Evolutionary conservation across 1,284 basidiomycete genomes (phyloP), one percentile per base, ranked within the genome.

Genomic region (Omphalotus olearius): DNA sequence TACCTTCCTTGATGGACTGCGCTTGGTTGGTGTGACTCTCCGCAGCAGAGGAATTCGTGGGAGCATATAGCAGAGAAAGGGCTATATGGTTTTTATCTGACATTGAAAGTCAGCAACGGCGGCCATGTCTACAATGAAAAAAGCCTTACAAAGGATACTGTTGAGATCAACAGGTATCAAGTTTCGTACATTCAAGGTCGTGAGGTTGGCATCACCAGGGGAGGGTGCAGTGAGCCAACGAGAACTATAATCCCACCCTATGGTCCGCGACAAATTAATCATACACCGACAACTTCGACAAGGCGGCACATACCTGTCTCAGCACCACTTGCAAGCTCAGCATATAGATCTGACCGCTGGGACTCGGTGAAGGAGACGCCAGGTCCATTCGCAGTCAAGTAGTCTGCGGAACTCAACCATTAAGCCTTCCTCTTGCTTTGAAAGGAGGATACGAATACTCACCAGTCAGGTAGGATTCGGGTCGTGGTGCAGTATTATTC

Each of bases 291-390:
- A 10, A 47, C 11, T 18, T 6, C 30, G 35, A 48, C 36, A 28
- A 18, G n/a, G 6, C 4, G 13, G 17, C 30, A 20, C 59, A 20
- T 41, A 72, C 85, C 93, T 10, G 79, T 82, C 72, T 97, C 93
- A 1, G 93, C 94, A 40, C 91, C 93, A 46, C 78, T 79, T 0
- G 94, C 93, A 17, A 98, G 78, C 64, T 96, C 88, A n/a, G 88
- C 79, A 62, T 94, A 98, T n/a, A 98, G 66, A 2, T 75, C 79
- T 0, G 77, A 75, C 45, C 79, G 75, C 62, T 86, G 68, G 1
- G 74, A 69, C 17, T 83, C 82, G 52, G 80, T 87, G 45, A 92
- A 68, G 4, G 62, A 59, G 4, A 81, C 59, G 0, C 74, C 72
- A 0, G 84, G 79, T 49, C 82, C 85, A 53, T 87, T 81, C 4